Evolutionary conservation across 441 rosid species (phyloP).

Genomic region (Syzygium syzygioides): DNA sequence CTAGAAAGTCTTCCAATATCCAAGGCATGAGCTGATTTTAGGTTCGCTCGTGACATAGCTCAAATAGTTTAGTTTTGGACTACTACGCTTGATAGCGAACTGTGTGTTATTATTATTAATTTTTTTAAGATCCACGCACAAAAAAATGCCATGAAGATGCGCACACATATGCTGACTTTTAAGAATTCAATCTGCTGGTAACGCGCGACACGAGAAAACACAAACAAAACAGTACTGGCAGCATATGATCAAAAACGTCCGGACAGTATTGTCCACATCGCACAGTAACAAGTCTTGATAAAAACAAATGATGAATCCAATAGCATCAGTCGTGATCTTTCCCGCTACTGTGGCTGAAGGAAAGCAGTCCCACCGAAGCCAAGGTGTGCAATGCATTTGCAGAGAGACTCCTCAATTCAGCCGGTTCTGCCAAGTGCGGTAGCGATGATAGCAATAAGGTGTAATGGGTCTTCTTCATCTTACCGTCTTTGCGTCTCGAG

Average conservation of each 20-base stretch:
- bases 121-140: neutral
- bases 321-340: neutral
- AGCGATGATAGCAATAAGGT: neutral
- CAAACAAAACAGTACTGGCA: neutral
- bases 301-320: neutral
- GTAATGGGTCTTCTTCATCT: neutral
- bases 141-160: neutral
- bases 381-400: neutral
- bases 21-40: neutral
- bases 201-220: neutral
- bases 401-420: neutral
- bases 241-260: neutral
- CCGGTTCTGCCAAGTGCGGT: neutral
- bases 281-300: neutral
- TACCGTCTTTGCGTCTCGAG: neutral
- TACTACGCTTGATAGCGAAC: neutral
- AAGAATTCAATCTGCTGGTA: neutral
- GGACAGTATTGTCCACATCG: neutral
- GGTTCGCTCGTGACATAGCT: rapidly evolving
- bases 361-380: neutral
- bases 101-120: neutral
- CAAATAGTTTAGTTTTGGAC: neutral
- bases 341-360: neutral
- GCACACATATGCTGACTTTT: neutral
- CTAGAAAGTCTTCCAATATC: neutral